Evolutionary conservation across 2,329 filamentous ascomycete genomes (phyloP).

Genomic region (Alternaria dauci): DNA sequence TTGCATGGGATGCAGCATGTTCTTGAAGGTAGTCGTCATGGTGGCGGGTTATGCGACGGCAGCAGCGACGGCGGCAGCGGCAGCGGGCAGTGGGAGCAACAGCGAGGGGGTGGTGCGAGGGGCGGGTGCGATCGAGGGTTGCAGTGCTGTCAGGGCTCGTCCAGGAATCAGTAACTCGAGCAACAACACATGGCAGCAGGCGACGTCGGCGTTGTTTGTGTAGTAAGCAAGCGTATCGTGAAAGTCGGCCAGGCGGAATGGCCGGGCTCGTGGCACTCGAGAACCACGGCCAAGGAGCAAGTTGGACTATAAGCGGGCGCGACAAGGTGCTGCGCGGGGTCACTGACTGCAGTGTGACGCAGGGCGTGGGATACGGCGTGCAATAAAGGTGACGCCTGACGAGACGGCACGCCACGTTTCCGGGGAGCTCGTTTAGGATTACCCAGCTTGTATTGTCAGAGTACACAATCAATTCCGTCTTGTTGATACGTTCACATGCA

Average conservation of each 20-base stretch:
- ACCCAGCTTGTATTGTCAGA: background rate
- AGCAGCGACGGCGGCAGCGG: constrained; percentile 1
- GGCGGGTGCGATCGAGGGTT: constrained; percentile 16
- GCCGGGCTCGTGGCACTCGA: constrained; percentile 30
- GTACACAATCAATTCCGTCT: background rate
- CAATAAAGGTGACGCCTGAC: constrained; percentile 21
- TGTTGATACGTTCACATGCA: background rate
- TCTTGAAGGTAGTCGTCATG: constrained; percentile 51
- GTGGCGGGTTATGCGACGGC: constrained; percentile 21
- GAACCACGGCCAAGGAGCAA: constrained; percentile 31
- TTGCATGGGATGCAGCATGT: constrained; percentile 48
- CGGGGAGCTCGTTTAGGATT: background rate
- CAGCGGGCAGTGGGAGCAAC: constrained; percentile 1
- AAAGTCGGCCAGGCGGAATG: constrained; percentile 26
- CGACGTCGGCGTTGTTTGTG: background rate
- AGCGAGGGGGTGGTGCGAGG: constrained; percentile 11
- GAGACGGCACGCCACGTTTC: constrained; percentile 1
- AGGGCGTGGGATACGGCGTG: constrained; percentile 32
- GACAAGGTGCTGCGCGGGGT: constrained; percentile 13
- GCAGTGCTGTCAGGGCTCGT: constrained; percentile 2
- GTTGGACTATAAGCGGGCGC: constrained; percentile 14
- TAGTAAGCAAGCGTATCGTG: constrained; percentile 8
- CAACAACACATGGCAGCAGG: constrained; percentile 25
- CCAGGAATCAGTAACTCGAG: constrained; percentile 15
- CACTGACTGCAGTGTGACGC: constrained; percentile 35